phyloP scores from a whole-genome alignment of 129 eudicot genomes.

The Tagetes erecta region DNA sequence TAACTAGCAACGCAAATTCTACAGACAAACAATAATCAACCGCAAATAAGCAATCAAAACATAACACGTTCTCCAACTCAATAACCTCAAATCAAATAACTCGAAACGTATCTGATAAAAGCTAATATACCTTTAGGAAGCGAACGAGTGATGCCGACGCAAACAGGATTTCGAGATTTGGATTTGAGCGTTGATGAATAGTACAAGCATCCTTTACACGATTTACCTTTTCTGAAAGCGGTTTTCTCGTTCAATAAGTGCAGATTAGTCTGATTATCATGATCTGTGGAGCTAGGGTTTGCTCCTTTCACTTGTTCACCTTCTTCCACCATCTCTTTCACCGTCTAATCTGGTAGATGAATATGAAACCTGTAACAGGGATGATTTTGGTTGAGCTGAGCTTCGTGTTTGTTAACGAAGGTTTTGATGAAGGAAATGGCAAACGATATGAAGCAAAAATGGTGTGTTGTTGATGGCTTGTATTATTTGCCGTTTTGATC shows the following conservation, averaged over 20 bases:
- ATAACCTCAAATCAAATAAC: constrained; percentile 4
- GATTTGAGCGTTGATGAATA: constrained; percentile 77
- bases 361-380: background rate
- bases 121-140: constrained; percentile 61
- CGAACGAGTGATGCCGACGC: constrained; percentile 83
- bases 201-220: constrained; percentile 86
- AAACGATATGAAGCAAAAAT: constrained; percentile 17
- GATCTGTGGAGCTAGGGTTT: constrained; percentile 30
- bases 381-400: constrained; percentile 20
- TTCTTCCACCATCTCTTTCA: constrained; percentile 28
- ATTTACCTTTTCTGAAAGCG: constrained; percentile 49
- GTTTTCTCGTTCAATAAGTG: constrained; percentile 28
- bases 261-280: constrained; percentile 20
- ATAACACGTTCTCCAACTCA: constrained; percentile 12
- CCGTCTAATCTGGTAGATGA: constrained; percentile 1
- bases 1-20: background rate
- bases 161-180: constrained; percentile 73
- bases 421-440: constrained; percentile 3
- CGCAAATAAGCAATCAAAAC: constrained; percentile 10
- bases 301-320: constrained; percentile 27
- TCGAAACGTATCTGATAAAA: background rate
- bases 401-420: constrained; percentile 7
- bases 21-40: background rate
- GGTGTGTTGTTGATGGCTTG: background rate
- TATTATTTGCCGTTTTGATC: background rate